A percentile compares a stretch with the other conserved stretches of the same genome.
These are phyloP conservation scores for Penicillium crustosum DNA, from an alignment of 2,329 filamentous ascomycete species.

Conservation along the genomic window DNA sequence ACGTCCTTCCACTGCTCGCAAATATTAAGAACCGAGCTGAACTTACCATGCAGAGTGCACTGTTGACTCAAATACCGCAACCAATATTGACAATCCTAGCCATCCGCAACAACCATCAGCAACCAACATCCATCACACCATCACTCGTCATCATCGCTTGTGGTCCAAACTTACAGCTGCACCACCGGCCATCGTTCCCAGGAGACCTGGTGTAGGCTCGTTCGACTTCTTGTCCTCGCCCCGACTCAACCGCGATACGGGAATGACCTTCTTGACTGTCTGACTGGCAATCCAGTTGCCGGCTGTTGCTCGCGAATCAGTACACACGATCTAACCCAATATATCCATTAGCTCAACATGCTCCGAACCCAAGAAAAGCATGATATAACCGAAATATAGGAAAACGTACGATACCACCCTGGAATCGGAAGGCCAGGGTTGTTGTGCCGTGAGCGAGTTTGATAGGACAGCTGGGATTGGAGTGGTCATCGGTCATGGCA, in stretches of 20 bases:
- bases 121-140: background rate
- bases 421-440: slow-evolving; percentile 95
- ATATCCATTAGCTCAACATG: slow-evolving; percentile 1
- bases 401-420: slow-evolving; percentile 73
- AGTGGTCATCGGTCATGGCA: slow-evolving; percentile 93
- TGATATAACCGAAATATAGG: background rate
- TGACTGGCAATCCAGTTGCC: slow-evolving; percentile 99
- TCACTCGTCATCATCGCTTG: background rate
- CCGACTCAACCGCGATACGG: slow-evolving; percentile 42
- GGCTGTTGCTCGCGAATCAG: slow-evolving; percentile 93
- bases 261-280: slow-evolving; percentile 99
- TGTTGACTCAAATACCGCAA: slow-evolving; percentile 98
- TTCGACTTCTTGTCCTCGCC: slow-evolving; percentile 38
- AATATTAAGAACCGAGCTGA: background rate
- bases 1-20: background rate
- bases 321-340: slow-evolving; percentile 74
- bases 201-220: slow-evolving; percentile 53
- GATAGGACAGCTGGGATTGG: slow-evolving; percentile 96
- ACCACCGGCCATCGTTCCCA: slow-evolving; percentile 98
- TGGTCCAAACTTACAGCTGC: slow-evolving; percentile 65
- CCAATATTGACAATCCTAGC: slow-evolving; percentile 97
- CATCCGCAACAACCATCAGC: slow-evolving; percentile 12
- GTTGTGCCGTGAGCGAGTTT: slow-evolving; percentile 99
- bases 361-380: background rate
- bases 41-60: slow-evolving; percentile 81